Evolutionary conservation across 192 early-diverging fungal species (phyloP).

Genomic region (Podila minutissima): DNA sequence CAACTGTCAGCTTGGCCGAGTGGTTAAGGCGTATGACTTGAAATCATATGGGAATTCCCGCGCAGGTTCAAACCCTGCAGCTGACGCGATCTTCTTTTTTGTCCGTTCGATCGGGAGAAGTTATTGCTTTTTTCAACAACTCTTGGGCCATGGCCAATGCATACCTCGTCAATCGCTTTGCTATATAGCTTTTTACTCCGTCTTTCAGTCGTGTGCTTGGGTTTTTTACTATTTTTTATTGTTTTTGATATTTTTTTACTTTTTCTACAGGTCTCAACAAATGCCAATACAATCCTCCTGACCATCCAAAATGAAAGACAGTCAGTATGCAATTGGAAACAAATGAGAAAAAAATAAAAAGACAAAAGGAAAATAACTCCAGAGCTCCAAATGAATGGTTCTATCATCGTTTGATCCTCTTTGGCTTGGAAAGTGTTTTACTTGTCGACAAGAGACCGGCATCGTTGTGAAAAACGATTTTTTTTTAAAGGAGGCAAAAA

Average conservation of each 20-base stretch:
- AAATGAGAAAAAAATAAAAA: conserved; percentile 5
- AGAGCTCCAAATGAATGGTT: conserved; percentile 2
- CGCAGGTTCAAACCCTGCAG: conserved; percentile 4
- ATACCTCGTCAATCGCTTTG: background rate
- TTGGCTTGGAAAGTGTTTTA: conserved; percentile 26
- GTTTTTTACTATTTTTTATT: background rate
- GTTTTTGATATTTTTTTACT: conserved; percentile 12
- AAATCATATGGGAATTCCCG: conserved; percentile 3
- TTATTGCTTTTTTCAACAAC: background rate
- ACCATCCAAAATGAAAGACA: background rate
- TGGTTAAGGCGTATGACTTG: conserved; percentile 4
- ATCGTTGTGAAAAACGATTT: conserved; percentile 11
- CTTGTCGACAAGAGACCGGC: conserved; percentile 53
- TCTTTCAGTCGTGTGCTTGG: background rate
- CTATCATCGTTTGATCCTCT: conserved; percentile 3
- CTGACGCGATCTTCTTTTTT: background rate
- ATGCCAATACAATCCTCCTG: conserved; percentile 15
- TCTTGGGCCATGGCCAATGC: background rate
- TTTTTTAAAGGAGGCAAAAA: background rate
- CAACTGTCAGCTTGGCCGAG: background rate
- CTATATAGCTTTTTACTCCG: no score
- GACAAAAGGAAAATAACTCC: background rate
- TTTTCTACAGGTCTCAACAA: conserved; percentile 5
- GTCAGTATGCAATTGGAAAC: conserved; percentile 16
- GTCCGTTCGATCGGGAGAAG: background rate